Evolutionary conservation across 192 early-diverging fungal genomes (phyloP).

Genomic region (Backusella parvicylindrica): DNA sequence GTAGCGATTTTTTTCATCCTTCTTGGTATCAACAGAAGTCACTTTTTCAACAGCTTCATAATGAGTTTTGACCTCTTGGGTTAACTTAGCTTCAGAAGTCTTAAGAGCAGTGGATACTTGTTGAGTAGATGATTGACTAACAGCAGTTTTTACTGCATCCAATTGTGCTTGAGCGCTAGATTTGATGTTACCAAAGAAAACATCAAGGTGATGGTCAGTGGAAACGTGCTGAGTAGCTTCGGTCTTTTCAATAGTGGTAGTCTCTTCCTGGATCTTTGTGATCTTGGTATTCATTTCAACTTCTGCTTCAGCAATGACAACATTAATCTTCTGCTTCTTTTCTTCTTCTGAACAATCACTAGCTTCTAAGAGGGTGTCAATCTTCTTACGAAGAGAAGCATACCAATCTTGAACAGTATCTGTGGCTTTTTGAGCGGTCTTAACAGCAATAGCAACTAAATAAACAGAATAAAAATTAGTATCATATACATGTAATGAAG

Average conservation of each 20-base stretch:
- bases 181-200: conserved; percentile 11
- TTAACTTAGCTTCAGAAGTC: neutral
- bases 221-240: neutral
- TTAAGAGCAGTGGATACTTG: neutral
- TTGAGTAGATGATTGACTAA: neutral
- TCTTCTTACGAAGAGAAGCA: neutral
- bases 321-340: neutral
- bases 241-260: neutral
- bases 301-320: conserved; percentile 5
- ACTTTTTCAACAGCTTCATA: conserved; percentile 1
- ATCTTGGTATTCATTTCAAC: conserved; percentile 12
- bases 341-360: neutral
- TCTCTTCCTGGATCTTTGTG: neutral
- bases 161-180: neutral
- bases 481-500: neutral
- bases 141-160: neutral
- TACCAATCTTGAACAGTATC: conserved; percentile 12
- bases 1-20: neutral
- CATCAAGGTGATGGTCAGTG: conserved; percentile 6
- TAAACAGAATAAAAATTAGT: neutral
- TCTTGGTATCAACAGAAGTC: neutral
- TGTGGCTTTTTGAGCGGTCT: conserved; percentile 7
- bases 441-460: neutral
- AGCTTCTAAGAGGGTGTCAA: neutral
- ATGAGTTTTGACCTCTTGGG: conserved; percentile 1